Percentiles rank a stretch among this genome's conserved stretches.
These are phyloP conservation scores for Sclerotinia subarctica DNA, from an alignment of 2,329 filamentous ascomycete species.

Conservation along the genomic window DNA sequence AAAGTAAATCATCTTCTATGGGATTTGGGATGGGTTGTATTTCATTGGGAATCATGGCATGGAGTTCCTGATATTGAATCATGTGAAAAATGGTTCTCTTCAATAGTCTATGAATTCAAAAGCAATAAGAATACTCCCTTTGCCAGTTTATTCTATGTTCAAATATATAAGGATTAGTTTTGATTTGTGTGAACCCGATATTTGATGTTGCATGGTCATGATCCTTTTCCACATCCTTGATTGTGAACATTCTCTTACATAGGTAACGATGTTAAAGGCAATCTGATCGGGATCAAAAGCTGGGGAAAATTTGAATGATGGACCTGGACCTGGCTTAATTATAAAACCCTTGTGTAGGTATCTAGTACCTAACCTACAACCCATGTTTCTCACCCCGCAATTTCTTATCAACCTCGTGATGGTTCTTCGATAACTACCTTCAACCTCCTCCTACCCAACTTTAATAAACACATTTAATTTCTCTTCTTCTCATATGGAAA, in stretches of 20 bases:
- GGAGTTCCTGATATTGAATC: conserved; percentile 35
- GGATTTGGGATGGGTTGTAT: conserved; percentile 34
- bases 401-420: conserved; percentile 19
- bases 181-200: not conserved
- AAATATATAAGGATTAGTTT: not conserved
- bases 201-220: not conserved
- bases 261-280: not conserved
- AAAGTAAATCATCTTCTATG: conserved; percentile 66
- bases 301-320: conserved; percentile 2
- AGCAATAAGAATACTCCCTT: conserved; percentile 30
- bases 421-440: not conserved
- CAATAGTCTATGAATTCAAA: conserved; percentile 33
- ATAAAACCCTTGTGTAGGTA: not conserved
- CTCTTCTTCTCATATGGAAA: not conserved
- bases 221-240: too few relatives aligned
- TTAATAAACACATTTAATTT: not conserved
- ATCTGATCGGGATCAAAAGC: not conserved
- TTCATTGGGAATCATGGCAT: conserved; percentile 37
- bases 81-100: conserved; percentile 28
- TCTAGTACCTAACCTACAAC: not conserved
- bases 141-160: conserved; percentile 9
- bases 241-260: not conserved
- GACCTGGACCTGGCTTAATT: not conserved
- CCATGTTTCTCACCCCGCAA: conserved; percentile 12
- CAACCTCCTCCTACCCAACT: not conserved